phyloP scores from a whole-genome alignment of 306 rosid species.

The Calophaca sinica region DNA sequence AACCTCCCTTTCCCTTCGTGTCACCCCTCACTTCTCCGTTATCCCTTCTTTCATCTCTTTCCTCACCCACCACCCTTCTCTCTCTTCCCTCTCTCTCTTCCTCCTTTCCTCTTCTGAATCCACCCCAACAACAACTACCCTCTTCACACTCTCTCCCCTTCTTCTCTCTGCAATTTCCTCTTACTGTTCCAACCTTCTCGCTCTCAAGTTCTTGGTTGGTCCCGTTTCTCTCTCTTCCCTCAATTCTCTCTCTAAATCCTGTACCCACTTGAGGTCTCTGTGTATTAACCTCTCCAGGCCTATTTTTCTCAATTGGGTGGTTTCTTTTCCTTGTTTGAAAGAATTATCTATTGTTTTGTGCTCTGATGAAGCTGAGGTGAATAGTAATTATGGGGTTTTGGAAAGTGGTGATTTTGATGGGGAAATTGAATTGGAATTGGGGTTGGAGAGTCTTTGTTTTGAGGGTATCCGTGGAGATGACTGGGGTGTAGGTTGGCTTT shows the following conservation, averaged over 20 bases:
- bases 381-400: conserved; percentile 16
- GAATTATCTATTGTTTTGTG: conserved; percentile 53
- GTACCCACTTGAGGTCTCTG: conserved; percentile 64
- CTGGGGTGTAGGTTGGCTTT: conserved; percentile 72
- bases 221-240: conserved; percentile 72
- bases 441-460: conserved; percentile 64
- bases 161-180: conserved; percentile 56
- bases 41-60: conserved; percentile 58
- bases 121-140: neutral
- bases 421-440: conserved; percentile 44
- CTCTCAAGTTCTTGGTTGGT: conserved; percentile 57
- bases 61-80: conserved; percentile 69
- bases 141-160: conserved; percentile 37
- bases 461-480: conserved; percentile 70
- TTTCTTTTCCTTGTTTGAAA: conserved; percentile 58
- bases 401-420: conserved; percentile 48
- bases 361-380: conserved; percentile 42
- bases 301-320: conserved; percentile 63
- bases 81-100: conserved; percentile 62
- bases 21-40: conserved; percentile 45
- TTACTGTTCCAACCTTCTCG: conserved; percentile 52
- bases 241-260: conserved; percentile 64
- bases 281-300: conserved; percentile 69
- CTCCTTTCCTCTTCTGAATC: neutral
- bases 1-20: conserved; percentile 71